Conservation (phyloP, 805 yeast species). For the Osmozyma mogii region DNA sequence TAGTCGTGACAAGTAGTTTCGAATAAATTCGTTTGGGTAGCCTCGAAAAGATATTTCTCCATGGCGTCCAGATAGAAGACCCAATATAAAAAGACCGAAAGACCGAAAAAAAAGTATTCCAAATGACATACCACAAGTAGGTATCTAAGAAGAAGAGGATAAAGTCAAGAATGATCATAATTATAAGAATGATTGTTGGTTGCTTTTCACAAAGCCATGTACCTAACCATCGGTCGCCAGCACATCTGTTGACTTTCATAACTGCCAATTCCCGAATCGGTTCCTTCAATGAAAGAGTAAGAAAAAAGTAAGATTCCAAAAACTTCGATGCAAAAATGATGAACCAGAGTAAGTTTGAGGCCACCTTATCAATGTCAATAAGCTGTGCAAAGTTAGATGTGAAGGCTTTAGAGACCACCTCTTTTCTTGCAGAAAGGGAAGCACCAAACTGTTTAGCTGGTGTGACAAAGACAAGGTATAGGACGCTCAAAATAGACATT, state of each 20-base stretch:
- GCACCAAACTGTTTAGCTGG: slow-evolving; percentile 45
- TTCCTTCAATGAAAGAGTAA: slow-evolving; percentile 64
- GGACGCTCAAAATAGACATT: slow-evolving; percentile 44
- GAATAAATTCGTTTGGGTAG: slow-evolving; percentile 71
- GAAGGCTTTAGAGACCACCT: slow-evolving; percentile 36
- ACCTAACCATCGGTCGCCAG: slow-evolving; percentile 55
- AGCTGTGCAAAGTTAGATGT: slow-evolving; percentile 52
- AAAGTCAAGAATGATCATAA: slow-evolving; percentile 55
- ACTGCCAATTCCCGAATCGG: slow-evolving; percentile 63
- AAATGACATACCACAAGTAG: slow-evolving; percentile 76
- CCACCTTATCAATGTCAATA: slow-evolving; percentile 43
- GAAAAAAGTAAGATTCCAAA: slow-evolving; percentile 69
- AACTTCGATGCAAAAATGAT: slow-evolving; percentile 62
- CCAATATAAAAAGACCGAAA: slow-evolving; percentile 66
- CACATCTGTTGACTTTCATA: slow-evolving; percentile 48
- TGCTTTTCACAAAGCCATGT: slow-evolving; percentile 46
- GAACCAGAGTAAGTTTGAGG: slow-evolving; percentile 65
- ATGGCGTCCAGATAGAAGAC: slow-evolving; percentile 80
- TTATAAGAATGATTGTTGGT: slow-evolving; percentile 44
- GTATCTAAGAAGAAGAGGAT: slow-evolving; percentile 73
- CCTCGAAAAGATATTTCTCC: slow-evolving; percentile 73
- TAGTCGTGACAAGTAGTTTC: slow-evolving; percentile 48
- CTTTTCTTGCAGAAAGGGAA: slow-evolving; percentile 18
- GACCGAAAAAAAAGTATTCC: slow-evolving; percentile 70
- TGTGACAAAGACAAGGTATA: slow-evolving; percentile 57